Percentiles rank a stretch among this genome's conserved stretches.
Evolutionary conservation across 805 yeast genomes (phyloP).

Genomic region (Kodamaea laetipori): DNA sequence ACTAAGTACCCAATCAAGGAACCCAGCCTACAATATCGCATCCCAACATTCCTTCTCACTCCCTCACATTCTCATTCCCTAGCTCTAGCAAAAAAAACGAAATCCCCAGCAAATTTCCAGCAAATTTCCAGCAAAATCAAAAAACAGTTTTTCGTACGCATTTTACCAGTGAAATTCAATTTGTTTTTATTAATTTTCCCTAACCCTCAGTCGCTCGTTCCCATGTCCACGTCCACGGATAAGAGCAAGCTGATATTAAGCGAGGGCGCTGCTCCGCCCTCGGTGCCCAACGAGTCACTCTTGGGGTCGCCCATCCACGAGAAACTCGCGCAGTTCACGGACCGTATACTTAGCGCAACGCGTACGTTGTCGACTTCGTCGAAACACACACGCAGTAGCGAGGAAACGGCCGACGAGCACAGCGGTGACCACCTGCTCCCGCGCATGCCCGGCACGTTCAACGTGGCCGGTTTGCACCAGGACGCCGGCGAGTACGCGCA

Average conservation of each 20-base stretch:
- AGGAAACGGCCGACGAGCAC: constrained; percentile 3
- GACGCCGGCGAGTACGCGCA: constrained; percentile 14
- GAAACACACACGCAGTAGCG: constrained; percentile 4
- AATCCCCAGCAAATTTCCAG: no score
- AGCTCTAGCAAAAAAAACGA: no score
- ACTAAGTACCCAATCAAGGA: no score
- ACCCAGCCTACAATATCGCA: no score
- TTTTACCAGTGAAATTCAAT: background rate
- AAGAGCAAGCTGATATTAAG: constrained; percentile 5
- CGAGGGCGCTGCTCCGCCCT: background rate
- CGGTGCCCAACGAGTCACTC: background rate
- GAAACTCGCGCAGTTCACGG: constrained; percentile 16
- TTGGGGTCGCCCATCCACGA: constrained; percentile 19
- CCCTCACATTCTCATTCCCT: no score
- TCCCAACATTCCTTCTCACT: no score
- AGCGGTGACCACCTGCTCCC: constrained; percentile 29
- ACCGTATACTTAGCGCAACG: constrained; percentile 13
- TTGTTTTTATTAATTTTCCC: constrained; percentile 2
- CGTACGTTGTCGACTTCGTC: constrained; percentile 10
- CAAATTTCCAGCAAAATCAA: no score
- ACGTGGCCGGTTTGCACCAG: constrained; percentile 47
- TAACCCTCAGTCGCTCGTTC: constrained; percentile 5
- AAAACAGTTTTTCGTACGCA: no score
- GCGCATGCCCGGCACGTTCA: constrained; percentile 47
- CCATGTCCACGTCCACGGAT: constrained; percentile 5